Conservation (phyloP, 2,329 filamentous ascomycete species). For the Cercospora zeina region DNA sequence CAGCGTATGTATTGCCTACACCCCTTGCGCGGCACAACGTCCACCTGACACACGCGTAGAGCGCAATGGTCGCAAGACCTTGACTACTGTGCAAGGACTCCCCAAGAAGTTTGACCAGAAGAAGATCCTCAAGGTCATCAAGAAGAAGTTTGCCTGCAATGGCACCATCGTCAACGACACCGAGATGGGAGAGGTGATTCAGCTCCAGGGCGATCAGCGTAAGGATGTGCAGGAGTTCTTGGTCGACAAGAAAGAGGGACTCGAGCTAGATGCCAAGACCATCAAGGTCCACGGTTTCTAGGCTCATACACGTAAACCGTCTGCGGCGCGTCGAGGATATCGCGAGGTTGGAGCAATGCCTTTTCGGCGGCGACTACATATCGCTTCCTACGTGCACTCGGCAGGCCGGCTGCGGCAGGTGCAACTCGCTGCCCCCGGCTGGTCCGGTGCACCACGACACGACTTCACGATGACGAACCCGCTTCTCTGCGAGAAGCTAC, state of each 20-base stretch:
- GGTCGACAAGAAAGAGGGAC: conserved; percentile 89
- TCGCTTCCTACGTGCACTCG: conserved; percentile 15
- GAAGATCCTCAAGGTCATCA: conserved; percentile 99
- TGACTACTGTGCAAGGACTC: conserved; percentile 98
- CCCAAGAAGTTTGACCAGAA: conserved; percentile 99
- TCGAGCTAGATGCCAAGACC: conserved; percentile 92
- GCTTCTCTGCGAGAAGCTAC: conserved; percentile 19
- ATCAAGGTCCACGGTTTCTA: conserved; percentile 71
- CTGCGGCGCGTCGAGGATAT: conserved; percentile 20
- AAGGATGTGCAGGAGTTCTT: conserved; percentile 98
- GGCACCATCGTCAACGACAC: conserved; percentile 95
- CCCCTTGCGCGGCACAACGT: background rate
- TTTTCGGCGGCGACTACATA: background rate
- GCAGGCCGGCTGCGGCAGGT: conserved; percentile 17
- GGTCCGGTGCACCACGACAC: conserved; percentile 20
- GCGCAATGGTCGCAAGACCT: conserved; percentile 99
- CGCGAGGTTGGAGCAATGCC: conserved; percentile 18
- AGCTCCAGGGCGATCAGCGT: conserved; percentile 98
- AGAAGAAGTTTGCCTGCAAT: conserved; percentile 99
- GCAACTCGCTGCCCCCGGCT: conserved; percentile 19
- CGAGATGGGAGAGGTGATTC: conserved; percentile 99
- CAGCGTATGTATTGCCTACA: conserved; percentile 63
- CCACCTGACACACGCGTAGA: conserved; percentile 57
- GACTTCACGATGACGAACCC: conserved; percentile 25
- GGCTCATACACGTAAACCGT: conserved; percentile 20